Evolutionary conservation across 2,329 filamentous ascomycete species (phyloP).

Genomic region (Colletotrichum noveboracense): DNA sequence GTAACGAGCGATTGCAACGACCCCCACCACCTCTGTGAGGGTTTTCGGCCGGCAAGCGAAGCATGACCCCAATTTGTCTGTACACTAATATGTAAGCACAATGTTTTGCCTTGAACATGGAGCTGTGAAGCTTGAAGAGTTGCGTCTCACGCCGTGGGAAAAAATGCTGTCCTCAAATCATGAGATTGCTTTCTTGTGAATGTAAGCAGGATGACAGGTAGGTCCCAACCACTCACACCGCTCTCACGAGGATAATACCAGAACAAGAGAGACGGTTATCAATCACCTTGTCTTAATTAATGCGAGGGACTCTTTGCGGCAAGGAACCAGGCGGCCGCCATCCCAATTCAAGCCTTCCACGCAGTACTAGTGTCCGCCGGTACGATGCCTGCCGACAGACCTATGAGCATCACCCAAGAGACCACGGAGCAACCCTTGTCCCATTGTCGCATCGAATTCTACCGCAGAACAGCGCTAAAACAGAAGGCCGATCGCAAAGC

Average conservation of each 20-base stretch:
- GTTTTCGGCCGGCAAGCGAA: background rate
- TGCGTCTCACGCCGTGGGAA: no score
- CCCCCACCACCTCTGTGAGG: background rate
- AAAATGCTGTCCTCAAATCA: no score
- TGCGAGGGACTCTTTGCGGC: background rate
- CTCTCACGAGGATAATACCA: background rate
- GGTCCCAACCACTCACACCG: background rate
- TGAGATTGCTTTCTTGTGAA: background rate
- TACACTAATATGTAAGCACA: background rate
- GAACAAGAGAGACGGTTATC: background rate
- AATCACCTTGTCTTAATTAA: background rate
- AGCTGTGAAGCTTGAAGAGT: no score
- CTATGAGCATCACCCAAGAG: background rate
- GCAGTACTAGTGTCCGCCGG: background rate
- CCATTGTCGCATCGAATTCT: background rate
- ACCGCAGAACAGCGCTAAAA: background rate
- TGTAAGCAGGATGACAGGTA: rapidly evolving
- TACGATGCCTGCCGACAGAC: background rate
- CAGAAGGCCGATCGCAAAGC: background rate
- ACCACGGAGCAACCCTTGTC: background rate
- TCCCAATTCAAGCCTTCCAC: background rate
- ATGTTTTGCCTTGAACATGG: no score
- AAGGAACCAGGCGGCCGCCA: background rate
- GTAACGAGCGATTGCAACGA: background rate
- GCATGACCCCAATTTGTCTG: background rate